These are phyloP conservation scores for Fusarium mangiferae DNA, from an alignment of 2,329 filamentous ascomycete species.

Conservation along the genomic window DNA sequence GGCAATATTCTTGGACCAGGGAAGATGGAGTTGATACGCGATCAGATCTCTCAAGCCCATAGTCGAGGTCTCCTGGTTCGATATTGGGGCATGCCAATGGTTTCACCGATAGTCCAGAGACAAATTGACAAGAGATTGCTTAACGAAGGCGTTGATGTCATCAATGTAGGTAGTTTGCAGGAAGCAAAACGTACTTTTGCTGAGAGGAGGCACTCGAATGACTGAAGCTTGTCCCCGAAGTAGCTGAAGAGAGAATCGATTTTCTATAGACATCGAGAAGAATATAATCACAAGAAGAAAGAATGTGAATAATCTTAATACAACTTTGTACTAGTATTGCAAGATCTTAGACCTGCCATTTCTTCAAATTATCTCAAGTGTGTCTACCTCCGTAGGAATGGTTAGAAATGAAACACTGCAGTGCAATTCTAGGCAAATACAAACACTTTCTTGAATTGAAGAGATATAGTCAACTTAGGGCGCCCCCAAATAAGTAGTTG, in stretches of 20 bases:
- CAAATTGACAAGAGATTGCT: slow-evolving; percentile 66
- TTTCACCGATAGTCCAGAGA: slow-evolving; percentile 65
- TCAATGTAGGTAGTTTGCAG: slow-evolving; percentile 70
- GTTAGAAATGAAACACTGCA: neutral
- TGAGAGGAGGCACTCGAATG: neutral
- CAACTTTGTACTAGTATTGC: neutral
- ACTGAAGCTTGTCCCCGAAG: neutral
- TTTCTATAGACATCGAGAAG: neutral
- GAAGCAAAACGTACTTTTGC: slow-evolving; percentile 43
- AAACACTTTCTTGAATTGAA: neutral
- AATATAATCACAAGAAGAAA: neutral
- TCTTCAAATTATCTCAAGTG: neutral
- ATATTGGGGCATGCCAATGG: slow-evolving; percentile 70
- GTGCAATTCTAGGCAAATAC: neutral
- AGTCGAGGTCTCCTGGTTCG: slow-evolving; percentile 63
- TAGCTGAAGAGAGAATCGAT: neutral
- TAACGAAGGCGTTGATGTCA: slow-evolving; percentile 66
- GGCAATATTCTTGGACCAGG: slow-evolving; percentile 58
- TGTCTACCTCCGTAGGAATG: too few relatives aligned
- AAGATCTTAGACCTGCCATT: neutral
- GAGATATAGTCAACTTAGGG: neutral
- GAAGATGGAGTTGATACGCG: slow-evolving; percentile 57
- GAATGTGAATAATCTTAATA: neutral
- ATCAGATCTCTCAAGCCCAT: slow-evolving; percentile 62
- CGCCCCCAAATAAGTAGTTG: neutral